Evolutionary conservation across 2,329 filamentous ascomycete genomes (phyloP), one percentile per base, ranked within the genome.

Genomic region (Sporothrix euskadiensis): DNA sequence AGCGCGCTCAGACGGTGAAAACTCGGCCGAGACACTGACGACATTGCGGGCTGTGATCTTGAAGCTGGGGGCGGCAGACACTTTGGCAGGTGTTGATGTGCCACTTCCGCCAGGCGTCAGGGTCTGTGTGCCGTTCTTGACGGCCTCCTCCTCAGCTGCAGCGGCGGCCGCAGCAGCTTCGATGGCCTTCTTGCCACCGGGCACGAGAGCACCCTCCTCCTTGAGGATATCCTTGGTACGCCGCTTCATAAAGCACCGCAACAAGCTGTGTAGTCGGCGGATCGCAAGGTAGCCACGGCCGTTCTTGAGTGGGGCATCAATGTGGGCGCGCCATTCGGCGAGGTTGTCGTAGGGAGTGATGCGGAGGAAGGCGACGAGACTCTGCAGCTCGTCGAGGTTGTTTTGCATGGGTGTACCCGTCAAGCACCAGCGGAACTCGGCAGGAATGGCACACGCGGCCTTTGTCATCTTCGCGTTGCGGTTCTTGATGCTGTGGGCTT

Each of bases 401-500:
- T 99, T 99, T 80, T 99, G 96, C 91, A 99, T 94, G 0, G 96
- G 96, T 1, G 96, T 99, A 71, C 96, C 96, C 0, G 94, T 97
- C 75, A 99, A 83, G 79, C 96, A 98, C 96, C 96, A 99, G 75
- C 96, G 88, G 79, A 97, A 98, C 80, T 96, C 92, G 26, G 93
- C 91, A 41, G 91, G 86, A 44, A 99, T 83, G 1, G 93, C 93
- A 80, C 91, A 99, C 77, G 93, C 96, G 1, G 96, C 94, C 80
- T 97, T 94, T 1, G 95, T 97, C 56, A 93, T 91, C 83, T 99
- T 99, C 30, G 96, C 94, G 77, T 97, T 97, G 76, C 95, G 91
- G 80, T 99, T 99, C 84, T 99, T 99, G 87, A 99, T 98, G 1
- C 93, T 97, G 81, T 99, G 96, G 0, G 96, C 96, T 83, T 99